A percentile compares a stretch with the other conserved stretches of the same genome.
These are phyloP conservation scores for Metschnikowia arizonensis DNA, from an alignment of 805 yeast genomes.

Conservation along the genomic window DNA sequence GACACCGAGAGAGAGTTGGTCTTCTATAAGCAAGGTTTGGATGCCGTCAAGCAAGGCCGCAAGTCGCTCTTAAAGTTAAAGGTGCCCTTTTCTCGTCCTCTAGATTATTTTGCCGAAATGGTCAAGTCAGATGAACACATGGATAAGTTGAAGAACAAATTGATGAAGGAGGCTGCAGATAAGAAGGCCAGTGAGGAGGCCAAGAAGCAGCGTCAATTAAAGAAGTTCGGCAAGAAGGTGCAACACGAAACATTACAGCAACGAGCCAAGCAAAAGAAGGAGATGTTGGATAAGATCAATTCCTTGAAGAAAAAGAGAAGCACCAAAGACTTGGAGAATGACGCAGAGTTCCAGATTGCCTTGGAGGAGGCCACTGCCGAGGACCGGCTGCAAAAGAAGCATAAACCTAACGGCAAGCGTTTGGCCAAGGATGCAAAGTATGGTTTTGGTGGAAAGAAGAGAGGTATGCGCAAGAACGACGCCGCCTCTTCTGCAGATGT, in stretches of 20 bases:
- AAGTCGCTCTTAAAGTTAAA: conserved; percentile 59
- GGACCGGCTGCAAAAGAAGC: conserved; percentile 45
- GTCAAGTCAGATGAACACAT: conserved; percentile 96
- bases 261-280: conserved; percentile 89
- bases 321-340: conserved; percentile 63
- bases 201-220: conserved; percentile 86
- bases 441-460: conserved; percentile 76
- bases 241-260: conserved; percentile 90
- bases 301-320: conserved; percentile 86
- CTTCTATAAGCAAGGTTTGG: conserved; percentile 89
- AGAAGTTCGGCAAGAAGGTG: conserved; percentile 97
- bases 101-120: conserved; percentile 98
- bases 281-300: conserved; percentile 84
- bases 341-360: conserved; percentile 80
- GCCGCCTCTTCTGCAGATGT: conserved; percentile 68
- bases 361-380: conserved; percentile 84
- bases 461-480: conserved; percentile 69
- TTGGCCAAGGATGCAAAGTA: conserved; percentile 67
- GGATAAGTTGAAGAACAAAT: conserved; percentile 83
- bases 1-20: conserved; percentile 95
- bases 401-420: conserved; percentile 61
- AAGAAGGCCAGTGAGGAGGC: conserved; percentile 92
- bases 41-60: conserved; percentile 74
- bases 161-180: conserved; percentile 73
- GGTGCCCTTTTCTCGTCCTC: conserved; percentile 88